Percentiles rank a stretch among this genome's conserved stretches.
These are phyloP conservation scores for Aspergillus arachidicola DNA, from an alignment of 2,329 filamentous ascomycete species.

Conservation along the genomic window DNA sequence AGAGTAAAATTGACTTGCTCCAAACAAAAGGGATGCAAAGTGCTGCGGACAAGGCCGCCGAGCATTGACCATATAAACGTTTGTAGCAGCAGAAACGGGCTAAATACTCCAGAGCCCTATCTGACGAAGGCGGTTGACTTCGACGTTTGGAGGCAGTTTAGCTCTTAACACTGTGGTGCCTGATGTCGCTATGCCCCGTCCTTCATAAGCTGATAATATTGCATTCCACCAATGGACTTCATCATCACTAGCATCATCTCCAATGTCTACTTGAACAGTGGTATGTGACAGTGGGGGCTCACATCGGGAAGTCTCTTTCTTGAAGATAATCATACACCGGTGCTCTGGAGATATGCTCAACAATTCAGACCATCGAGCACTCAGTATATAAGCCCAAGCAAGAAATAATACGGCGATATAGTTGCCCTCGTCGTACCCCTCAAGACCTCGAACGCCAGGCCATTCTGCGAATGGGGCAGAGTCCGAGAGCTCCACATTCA, in stretches of 20 bases:
- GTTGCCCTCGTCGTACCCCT: constrained; percentile 24
- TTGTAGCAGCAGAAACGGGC: constrained; percentile 22
- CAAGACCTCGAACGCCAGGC: constrained; percentile 22
- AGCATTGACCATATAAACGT: constrained; percentile 26
- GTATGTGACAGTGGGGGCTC: constrained; percentile 6
- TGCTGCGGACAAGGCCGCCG: constrained; percentile 23
- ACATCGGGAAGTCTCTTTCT: neutral
- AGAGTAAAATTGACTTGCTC: constrained; percentile 15
- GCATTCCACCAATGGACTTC: constrained; percentile 20
- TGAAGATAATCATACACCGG: constrained; percentile 12
- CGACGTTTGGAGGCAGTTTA: neutral
- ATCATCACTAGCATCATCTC: constrained; percentile 16
- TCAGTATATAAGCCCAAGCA: constrained; percentile 31
- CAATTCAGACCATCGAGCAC: constrained; percentile 26
- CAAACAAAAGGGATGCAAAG: constrained; percentile 22
- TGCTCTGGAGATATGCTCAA: constrained; percentile 22
- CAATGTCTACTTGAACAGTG: constrained; percentile 16
- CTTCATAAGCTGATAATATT: constrained; percentile 14
- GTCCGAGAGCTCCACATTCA: constrained; percentile 20
- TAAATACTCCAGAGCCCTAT: constrained; percentile 23
- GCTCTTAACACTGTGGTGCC: constrained; percentile 5
- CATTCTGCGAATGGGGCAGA: constrained; percentile 20
- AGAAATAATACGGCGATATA: constrained; percentile 22
- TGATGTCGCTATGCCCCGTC: constrained; percentile 20
- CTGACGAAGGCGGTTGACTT: constrained; percentile 14